phyloP scores from a whole-genome alignment of 2,329 filamentous ascomycete genomes.

The Scytalidium sp. region DNA sequence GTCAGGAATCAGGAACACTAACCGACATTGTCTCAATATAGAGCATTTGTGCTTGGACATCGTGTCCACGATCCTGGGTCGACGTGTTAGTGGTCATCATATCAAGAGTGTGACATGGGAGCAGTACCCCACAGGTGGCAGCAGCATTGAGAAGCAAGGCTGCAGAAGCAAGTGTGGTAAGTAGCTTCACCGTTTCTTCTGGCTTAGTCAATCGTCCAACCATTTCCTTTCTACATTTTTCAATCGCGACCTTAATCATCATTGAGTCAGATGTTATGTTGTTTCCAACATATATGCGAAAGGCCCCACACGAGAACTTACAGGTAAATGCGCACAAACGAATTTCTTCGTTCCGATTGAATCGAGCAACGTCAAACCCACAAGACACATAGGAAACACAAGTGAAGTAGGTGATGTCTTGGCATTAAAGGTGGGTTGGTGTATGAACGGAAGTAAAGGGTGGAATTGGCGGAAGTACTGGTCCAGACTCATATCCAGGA shows the following conservation, averaged over 20 bases:
- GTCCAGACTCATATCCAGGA: constrained; percentile 50
- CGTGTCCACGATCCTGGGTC: constrained; percentile 25
- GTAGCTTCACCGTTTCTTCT: constrained; percentile 36
- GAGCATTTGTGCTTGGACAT: constrained; percentile 39
- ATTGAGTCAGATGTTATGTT: constrained; percentile 9
- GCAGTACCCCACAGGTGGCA: constrained; percentile 39
- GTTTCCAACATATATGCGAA: constrained; percentile 16
- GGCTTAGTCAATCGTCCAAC: constrained; percentile 36
- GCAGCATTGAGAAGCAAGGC: constrained; percentile 46
- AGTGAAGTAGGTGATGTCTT: constrained; percentile 43
- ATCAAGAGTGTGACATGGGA: not conserved
- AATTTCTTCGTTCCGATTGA: constrained; percentile 49
- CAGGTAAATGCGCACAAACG: constrained; percentile 29
- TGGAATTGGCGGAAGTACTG: constrained; percentile 52
- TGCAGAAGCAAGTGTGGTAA: constrained; percentile 44
- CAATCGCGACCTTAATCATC: constrained; percentile 26
- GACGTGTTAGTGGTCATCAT: not conserved
- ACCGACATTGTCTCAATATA: constrained; percentile 47
- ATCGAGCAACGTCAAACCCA: constrained; percentile 48
- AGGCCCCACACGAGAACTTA: constrained; percentile 36
- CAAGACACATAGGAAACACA: constrained; percentile 49
- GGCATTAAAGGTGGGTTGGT: constrained; percentile 49
- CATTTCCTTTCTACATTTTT: constrained; percentile 39
- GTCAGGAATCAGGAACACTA: constrained; percentile 9
- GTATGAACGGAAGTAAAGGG: constrained; percentile 48